Evolutionary conservation across 2,329 filamentous ascomycete genomes (phyloP).

Genomic region (Scedosporium boydii): DNA sequence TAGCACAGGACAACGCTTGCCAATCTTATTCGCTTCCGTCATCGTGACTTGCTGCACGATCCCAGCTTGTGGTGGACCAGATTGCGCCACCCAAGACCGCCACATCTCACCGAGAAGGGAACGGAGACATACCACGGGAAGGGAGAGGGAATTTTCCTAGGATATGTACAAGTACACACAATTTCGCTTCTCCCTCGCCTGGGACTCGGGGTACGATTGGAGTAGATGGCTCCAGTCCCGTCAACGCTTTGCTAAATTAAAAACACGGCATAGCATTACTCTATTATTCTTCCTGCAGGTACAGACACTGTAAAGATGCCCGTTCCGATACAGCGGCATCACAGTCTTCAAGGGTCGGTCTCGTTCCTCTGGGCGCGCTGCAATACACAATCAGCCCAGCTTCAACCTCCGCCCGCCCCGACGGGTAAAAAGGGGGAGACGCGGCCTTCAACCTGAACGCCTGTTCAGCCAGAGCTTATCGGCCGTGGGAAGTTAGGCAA

Average conservation of each 20-base stretch:
- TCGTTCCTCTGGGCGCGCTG: not conserved
- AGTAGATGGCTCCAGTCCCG: not conserved
- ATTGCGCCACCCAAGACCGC: not conserved
- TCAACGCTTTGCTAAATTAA: not conserved
- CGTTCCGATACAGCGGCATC: not conserved
- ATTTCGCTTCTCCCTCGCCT: not conserved
- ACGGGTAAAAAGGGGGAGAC: constrained; percentile 1
- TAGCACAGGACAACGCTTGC: no score
- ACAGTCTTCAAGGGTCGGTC: not conserved
- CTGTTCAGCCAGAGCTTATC: not conserved
- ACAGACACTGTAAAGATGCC: not conserved
- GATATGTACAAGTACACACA: not conserved
- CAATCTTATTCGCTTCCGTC: not conserved
- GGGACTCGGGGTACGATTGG: not conserved
- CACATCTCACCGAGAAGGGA: not conserved
- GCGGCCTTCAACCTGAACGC: not conserved
- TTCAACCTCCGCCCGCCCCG: not conserved
- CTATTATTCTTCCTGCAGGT: not conserved
- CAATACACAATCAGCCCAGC: not conserved
- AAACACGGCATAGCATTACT: not conserved
- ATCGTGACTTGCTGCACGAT: not conserved
- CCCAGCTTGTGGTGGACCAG: not conserved
- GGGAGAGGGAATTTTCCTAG: not conserved
- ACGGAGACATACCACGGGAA: not conserved
- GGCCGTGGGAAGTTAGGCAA: no score